Base-by-base conservation (phyloP, 768 basidiomycete genomes). In the Chlorophyllum brunneum region DNA sequence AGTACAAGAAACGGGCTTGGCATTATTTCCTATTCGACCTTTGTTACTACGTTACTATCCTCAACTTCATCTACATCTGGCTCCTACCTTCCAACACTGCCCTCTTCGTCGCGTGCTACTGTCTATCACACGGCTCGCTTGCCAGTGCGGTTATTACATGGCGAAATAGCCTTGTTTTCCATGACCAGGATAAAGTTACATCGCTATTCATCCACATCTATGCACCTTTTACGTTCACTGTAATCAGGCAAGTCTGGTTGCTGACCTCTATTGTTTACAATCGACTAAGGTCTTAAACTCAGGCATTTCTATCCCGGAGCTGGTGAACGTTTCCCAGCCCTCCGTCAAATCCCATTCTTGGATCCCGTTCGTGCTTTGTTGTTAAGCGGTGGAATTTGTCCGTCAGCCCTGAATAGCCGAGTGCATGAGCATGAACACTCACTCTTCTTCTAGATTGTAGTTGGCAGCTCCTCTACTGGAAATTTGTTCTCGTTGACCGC, bases 121-220 rank as follows among this genome's bases (percentile, higher is more conserved):
- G 91, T 58, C 78, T 98, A 22, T 89, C 92, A 0, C 86, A 97
- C 64, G 97, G 94, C 0, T 81, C 89, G 0, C 79, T 97, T 27
- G 95, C 92, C 0, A 92, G 89, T 46, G 95, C 95, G 0, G 94
- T 98, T 43, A 91, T 98, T 59, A 98, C 95, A 8, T 99, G 97
- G 97, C 80, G 97, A 55, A 99, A 99, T 63, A 95, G 92, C 58
- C 82, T 99, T 20, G 97, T 99, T 2, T 99, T 99, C 72, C 97
- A 99, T 62, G 94, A 95, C 62, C 79, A 83, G 50, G 97, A 99
- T 67, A 98, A 98, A 68, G 90, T 98, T 63, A 98, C 91, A 15
- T 92, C 89, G 8, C 72, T 99, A 22, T 98, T 95, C 71, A 82
- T 99, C 27, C 97, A 99, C 64, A 86, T 98, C 51, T 98, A 97